Evolutionary conservation across 2,329 filamentous ascomycete genomes (phyloP), one percentile per base, ranked within the genome.

Genomic region (Davidsoniella virescens): DNA sequence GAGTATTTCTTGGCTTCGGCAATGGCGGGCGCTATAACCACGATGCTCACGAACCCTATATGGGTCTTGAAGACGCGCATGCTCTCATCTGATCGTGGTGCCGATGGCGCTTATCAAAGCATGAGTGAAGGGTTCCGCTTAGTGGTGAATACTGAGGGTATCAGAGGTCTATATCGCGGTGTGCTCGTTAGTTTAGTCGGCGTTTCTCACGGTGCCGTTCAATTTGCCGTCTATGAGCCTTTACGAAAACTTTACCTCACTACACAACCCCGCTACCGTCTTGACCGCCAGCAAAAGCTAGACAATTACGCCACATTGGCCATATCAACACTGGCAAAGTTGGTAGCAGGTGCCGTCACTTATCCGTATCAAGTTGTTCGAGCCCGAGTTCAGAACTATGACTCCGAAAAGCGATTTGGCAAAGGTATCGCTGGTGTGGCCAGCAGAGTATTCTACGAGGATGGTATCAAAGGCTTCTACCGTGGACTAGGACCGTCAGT

Each of bases 1-100:
- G 87, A 94, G 64, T 94, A 88, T 67, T 90, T 95, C 62, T 59
- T 82, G 44, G 78, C 87, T 3, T 88, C 84, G 33, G 84, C 70
- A n/a, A 60, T 72, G 25, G 69, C 73, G 56, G 88, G 90, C 26
- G 70, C 82, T 16, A 64, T 85, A 39, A 94, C 87, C 1, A 83
- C 88, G 41, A 67, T 85, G 26, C 72, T 90, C 56, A 96, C 92
- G 26, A 96, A 96, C 62, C 92, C 92, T 2, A 81, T 98, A 58
- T 98, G 92, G 92, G 92, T 98, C 2, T 79, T 98, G 63, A 96
- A 96, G 70, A 96, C 90, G 7, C 83, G 92, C 55, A 96, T 98
- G 87, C 71, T 96, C 20, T 87, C 87, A 26, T 88, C 85, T 3
- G 85, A 92, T 56, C 76, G 77, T 46, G 71, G 76, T 50, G 73